Base-by-base conservation (phyloP, 768 basidiomycete species). In the Naganishia onofrii region DNA sequence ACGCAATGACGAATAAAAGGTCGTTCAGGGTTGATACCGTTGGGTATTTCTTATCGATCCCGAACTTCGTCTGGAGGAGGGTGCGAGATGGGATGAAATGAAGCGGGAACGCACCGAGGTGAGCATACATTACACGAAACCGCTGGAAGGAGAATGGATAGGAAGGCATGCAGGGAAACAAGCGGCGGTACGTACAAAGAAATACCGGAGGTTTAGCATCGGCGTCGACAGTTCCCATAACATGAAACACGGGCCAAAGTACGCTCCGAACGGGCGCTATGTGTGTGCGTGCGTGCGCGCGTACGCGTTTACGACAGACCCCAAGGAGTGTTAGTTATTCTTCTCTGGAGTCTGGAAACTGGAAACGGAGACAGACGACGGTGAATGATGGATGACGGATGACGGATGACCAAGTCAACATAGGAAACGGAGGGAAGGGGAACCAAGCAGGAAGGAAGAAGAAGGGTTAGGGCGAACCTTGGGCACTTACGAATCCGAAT, bases 191-290 rank as follows among this genome's bases (percentile, higher is more conserved):
- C 71, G 28, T 17, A 70, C 65, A 66, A 78, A 83, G 71, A 73
- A 92, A 91, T 91, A 93, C 72, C 93, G 91, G 67, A 90, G 87
- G 74, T 95, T 90, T 72, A 95, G 83, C 81, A 94, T 92, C 69
- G 92, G 86, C 0, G 92, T 94, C 82, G 80, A 89, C 84, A 87
- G 83, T 81, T 93, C 92, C 92, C 91, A 92, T 13, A 92, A 82
- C 36, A 94, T 82, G 81, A 89, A 93, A 17, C 90, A 85, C 1
- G 87, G 83, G 17, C 85, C 89, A 74, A 88, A 92, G 79, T 92
- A 94, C 7, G 88, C 87, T 46, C 90, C 82, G 80, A 92, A 93
- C 6, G 92, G 85, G 34, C 82, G 75, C 85, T 85, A n/a, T n/a
- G n/a, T n/a, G n/a, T n/a, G n/a, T n/a, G n/a, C n/a, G n/a, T n/a